Evolutionary conservation across 2,329 filamentous ascomycete species (phyloP), one percentile per base, ranked within the genome.

Genomic region (Beauveria pseudobassiana): DNA sequence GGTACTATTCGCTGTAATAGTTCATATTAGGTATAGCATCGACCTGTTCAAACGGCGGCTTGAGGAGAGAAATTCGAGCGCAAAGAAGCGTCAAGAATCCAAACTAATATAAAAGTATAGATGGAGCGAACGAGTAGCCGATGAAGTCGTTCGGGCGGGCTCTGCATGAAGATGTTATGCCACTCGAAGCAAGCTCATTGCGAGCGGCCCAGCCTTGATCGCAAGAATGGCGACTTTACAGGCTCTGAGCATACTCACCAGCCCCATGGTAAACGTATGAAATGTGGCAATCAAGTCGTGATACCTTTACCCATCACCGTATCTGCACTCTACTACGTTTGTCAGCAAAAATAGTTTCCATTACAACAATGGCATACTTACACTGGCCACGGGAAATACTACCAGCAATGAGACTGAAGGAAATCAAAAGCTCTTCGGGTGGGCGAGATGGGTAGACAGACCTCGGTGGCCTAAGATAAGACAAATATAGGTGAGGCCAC

Each of bases 381-480:
- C 87, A 72, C 91, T 96, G 64, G 90, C 82, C 90, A 97, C 96
- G 76, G 98, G 97, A 60, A 97, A 96, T 79, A 6, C 95, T 93
- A 28, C 95, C 93, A 1, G 90, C 81, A 65, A 96, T 90, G 63
- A 98, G 80, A 46, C 92, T 95, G 71, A 98, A 98, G 0, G 91
- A 80, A 89, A 89, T 82, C 57, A 98, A 78, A n/a, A 97, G 80
- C 78, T 98, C 93, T 0, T 91, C 95, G 0, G 93, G 93, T 9
- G 93, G 93, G 28, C 93, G 86, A 42, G 90, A 89, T 0, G 93
- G 91, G 22, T 93, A 80, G 64, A 90, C 82, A 0, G 91, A 96
- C 30, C 80, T 87, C 2, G 93, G 92, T 18, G 93, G 92, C 66
- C 86, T 87, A 59, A 97, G 77, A 73, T 89, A 98, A 63, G 91